phyloP scores from a whole-genome alignment of 75 land plant genomes.

The Cryptomeria japonica region DNA sequence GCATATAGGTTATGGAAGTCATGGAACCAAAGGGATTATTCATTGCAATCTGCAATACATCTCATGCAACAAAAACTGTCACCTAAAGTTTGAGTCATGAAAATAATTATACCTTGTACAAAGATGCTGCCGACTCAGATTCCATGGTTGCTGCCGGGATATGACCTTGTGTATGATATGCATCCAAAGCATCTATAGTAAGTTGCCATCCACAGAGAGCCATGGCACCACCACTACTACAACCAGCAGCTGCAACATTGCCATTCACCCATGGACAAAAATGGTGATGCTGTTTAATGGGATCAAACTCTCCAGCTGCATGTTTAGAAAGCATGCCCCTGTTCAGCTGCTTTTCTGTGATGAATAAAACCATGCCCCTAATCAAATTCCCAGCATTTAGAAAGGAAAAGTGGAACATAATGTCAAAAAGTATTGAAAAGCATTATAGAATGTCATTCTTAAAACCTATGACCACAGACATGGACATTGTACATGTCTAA shows the following conservation, averaged over 20 bases:
- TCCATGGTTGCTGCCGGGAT: constrained; percentile 44
- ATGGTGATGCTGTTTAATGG: constrained; percentile 68
- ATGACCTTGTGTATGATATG: constrained; percentile 45
- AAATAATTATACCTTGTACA: constrained; percentile 60
- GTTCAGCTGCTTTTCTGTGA: not conserved
- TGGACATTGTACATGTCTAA: not conserved
- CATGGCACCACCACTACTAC: constrained; percentile 26
- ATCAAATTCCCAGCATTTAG: not conserved
- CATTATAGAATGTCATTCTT: not conserved
- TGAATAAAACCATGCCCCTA: not conserved
- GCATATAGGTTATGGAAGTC: not conserved
- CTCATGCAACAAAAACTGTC: not conserved
- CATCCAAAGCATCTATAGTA: constrained; percentile 85
- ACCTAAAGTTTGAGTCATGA: not conserved
- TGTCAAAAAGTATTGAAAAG: not conserved
- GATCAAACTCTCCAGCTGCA: constrained; percentile 70
- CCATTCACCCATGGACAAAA: constrained; percentile 97
- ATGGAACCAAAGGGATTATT: not conserved
- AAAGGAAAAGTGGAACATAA: not conserved
- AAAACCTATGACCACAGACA: not conserved
- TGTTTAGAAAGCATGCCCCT: not conserved
- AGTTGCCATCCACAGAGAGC: constrained; percentile 89
- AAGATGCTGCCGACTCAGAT: constrained; percentile 91
- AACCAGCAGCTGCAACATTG: constrained; percentile 88
- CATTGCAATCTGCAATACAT: not conserved